Conservation (phyloP, 768 basidiomycete genomes). For the Roridomyces roridus region DNA sequence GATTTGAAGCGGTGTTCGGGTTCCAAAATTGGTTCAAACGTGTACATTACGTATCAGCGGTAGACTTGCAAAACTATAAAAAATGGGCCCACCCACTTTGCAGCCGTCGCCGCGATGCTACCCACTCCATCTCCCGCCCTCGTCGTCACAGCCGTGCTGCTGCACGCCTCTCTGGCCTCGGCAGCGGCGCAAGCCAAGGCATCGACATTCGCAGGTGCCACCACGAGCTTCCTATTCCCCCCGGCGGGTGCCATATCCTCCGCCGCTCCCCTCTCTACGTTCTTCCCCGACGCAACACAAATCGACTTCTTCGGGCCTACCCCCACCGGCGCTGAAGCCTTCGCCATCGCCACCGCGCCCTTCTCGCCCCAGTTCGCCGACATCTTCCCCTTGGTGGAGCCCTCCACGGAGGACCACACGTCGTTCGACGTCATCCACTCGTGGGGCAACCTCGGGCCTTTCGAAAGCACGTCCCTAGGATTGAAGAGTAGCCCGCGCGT, state of each 20-base stretch:
- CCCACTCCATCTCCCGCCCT: too few relatives aligned
- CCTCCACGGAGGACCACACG: constrained; percentile 39
- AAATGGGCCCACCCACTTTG: too few relatives aligned
- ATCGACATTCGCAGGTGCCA: constrained; percentile 52
- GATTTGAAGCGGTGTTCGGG: too few relatives aligned
- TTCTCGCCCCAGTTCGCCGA: constrained; percentile 41
- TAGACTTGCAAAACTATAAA: too few relatives aligned
- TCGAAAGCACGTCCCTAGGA: constrained; percentile 57
- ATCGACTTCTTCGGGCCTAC: constrained; percentile 55
- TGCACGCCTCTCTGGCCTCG: too few relatives aligned
- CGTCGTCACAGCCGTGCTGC: too few relatives aligned
- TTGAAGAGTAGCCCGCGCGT: constrained; percentile 51
- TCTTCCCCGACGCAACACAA: constrained; percentile 48
- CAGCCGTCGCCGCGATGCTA: too few relatives aligned
- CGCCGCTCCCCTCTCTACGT: constrained; percentile 31
- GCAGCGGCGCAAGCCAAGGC: too few relatives aligned
- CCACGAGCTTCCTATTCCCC: constrained; percentile 47
- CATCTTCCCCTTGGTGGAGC: constrained; percentile 49
- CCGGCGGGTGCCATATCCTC: constrained; percentile 43
- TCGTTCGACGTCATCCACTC: constrained; percentile 53
- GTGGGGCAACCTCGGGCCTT: constrained; percentile 58
- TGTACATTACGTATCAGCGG: too few relatives aligned
- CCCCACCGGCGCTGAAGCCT: constrained; percentile 52
- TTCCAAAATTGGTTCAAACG: too few relatives aligned
- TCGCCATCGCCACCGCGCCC: constrained; percentile 49